These are phyloP conservation scores for Fistulina hepatica DNA, from an alignment of 1,284 basidiomycete genomes.

Conservation along the genomic window DNA sequence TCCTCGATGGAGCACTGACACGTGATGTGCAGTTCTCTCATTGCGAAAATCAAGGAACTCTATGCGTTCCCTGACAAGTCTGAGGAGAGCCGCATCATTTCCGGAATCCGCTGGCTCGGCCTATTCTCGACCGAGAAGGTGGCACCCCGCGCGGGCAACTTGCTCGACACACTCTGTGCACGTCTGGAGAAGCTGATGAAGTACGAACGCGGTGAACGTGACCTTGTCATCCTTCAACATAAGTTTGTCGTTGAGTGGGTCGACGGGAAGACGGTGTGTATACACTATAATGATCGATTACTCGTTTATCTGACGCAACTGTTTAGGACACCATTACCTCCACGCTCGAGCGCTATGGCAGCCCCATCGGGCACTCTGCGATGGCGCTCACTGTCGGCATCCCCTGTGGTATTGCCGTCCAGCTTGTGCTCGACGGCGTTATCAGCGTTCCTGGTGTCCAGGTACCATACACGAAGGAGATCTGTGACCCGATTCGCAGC, in stretches of 20 bases:
- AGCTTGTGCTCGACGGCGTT: slow-evolving; percentile 72
- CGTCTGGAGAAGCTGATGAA: slow-evolving; percentile 87
- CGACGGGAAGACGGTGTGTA: slow-evolving; percentile 60
- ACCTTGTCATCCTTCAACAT: slow-evolving; percentile 97
- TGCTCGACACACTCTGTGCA: slow-evolving; percentile 92
- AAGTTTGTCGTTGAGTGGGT: slow-evolving; percentile 86
- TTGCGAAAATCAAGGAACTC: slow-evolving; percentile 62
- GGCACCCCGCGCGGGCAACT: slow-evolving; percentile 59
- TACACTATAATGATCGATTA: slow-evolving; percentile 4
- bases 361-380: slow-evolving; percentile 75
- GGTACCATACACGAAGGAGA: slow-evolving; percentile 81
- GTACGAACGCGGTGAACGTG: slow-evolving; percentile 85
- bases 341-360: slow-evolving; percentile 88
- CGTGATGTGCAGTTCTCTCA: slow-evolving; percentile 37
- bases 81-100: slow-evolving; percentile 69
- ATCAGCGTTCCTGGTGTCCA: slow-evolving; percentile 75
- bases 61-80: slow-evolving; percentile 62
- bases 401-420: slow-evolving; percentile 89
- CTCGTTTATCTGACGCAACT: slow-evolving; percentile 11
- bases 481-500: slow-evolving; percentile 74
- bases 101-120: slow-evolving; percentile 89
- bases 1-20: slow-evolving; percentile 8
- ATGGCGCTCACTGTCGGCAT: slow-evolving; percentile 91
- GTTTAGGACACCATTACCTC: slow-evolving; percentile 78
- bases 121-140: slow-evolving; percentile 72